Base-by-base conservation (phyloP, 2,329 filamentous ascomycete genomes). In the Tolypocladium endophyticum region DNA sequence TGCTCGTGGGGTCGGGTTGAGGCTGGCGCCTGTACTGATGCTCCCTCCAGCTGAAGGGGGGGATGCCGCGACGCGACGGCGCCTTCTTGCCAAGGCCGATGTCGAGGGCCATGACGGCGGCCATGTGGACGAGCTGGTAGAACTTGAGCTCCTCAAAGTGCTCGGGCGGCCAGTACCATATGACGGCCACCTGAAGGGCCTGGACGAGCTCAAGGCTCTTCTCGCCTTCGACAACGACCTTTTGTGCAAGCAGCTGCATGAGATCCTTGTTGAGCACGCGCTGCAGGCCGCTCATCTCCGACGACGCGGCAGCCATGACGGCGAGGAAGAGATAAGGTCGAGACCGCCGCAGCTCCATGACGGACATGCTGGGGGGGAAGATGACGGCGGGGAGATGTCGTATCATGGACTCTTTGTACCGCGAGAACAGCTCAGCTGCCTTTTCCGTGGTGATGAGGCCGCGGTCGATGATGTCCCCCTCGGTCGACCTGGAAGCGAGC, bases 91-190 rank as follows among this genome's bases (percentile, higher is more conserved):
- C 89, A 8, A 96, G 81, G 0, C 91, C 91, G 39, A 96, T 81
- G 66, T 96, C 91, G 59, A 95, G 85, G 33, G 87, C 88, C 86
- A 96, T 90, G 65, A 90, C 82, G 55, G 87, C 87, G 2, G 89
- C 88, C 68, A 90, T 85, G 70, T 96, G 90, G 54, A 91, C 85
- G 64, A 94, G 81, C 75, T 93, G 89, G 74, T 94, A 96, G 71
- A 94, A 95, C 70, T 94, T 94, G 68, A 93, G 84, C 73, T 94
- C 88, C 68, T 95, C 90, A 61, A 89, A 89, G 66, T 89, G 83
- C 64, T 93, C 87, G 0, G 91, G 91, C 20, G 90, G 90, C 71
- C 86, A 86, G 71, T 96, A 95, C 89, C 91, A 96, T 25, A 92
- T 82, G n/a, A 87, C 85, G 8, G 85, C 80, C 4, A 96, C 77